Evolutionary conservation across 2,329 filamentous ascomycete genomes (phyloP).

Genomic region (Trichoderma koningiopsis): DNA sequence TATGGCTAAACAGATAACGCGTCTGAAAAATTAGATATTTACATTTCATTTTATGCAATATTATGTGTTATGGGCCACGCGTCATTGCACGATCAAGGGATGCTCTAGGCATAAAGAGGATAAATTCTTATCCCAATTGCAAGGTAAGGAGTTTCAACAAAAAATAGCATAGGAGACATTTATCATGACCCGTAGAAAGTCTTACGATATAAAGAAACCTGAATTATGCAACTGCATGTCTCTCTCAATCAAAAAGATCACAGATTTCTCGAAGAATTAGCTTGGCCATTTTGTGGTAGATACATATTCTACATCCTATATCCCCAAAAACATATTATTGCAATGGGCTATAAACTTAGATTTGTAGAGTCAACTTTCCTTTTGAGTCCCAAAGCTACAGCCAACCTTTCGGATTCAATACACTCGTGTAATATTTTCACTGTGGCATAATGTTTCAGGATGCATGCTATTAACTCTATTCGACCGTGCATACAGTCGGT

Average conservation of each 20-base stretch:
- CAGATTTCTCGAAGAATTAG: neutral
- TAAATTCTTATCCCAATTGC: neutral
- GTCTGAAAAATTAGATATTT: no score
- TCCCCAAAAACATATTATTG: neutral
- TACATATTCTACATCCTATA: neutral
- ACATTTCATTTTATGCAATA: neutral
- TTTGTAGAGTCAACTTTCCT: no score
- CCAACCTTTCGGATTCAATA: neutral
- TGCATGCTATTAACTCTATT: no score
- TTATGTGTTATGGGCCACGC: neutral
- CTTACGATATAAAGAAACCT: neutral
- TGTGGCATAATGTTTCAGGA: neutral
- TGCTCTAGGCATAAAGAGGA: neutral
- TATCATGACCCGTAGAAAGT: neutral
- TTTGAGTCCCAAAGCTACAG: no score
- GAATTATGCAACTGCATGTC: neutral
- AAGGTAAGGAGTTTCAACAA: neutral
- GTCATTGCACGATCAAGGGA: neutral
- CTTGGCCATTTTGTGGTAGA: neutral
- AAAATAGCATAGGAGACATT: neutral
- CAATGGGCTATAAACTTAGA: neutral
- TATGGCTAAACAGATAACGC: neutral
- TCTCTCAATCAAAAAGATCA: neutral
- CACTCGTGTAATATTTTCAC: neutral
- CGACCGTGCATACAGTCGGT: neutral